phyloP scores from a whole-genome alignment of 2,329 filamentous ascomycete genomes.

The Orbilia ellipsospora region DNA sequence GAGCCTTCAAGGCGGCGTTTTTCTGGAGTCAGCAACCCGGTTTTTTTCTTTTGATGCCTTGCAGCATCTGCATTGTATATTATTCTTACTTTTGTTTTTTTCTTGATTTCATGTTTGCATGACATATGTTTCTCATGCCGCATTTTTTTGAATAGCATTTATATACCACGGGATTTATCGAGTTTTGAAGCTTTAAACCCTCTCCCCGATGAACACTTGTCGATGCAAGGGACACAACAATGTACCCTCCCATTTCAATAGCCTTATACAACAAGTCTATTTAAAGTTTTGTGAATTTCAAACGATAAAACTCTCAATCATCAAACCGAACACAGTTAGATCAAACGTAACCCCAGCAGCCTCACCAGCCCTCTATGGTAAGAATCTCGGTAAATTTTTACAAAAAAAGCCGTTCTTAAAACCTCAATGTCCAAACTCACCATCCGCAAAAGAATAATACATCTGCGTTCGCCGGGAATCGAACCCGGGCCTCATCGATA shows the following conservation, averaged over 20 bases:
- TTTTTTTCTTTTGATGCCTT: neutral
- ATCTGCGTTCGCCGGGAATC: slow-evolving; percentile 54
- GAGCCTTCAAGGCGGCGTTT: neutral
- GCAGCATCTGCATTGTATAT: slow-evolving; percentile 4
- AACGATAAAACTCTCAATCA: no score
- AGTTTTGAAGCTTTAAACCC: neutral
- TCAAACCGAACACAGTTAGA: no score
- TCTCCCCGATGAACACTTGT: no score
- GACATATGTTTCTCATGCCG: neutral
- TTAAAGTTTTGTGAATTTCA: no score
- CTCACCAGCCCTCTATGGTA: no score
- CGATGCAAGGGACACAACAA: no score
- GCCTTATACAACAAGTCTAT: no score
- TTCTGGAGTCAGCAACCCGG: neutral
- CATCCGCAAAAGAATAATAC: slow-evolving; percentile 7
- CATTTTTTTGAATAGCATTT: slow-evolving; percentile 13
- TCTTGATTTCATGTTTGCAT: neutral
- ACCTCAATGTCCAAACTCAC: no score
- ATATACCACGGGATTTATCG: slow-evolving; percentile 26
- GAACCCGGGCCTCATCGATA: slow-evolving; percentile 53
- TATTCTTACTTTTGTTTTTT: slow-evolving; percentile 7
- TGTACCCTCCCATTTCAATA: no score
- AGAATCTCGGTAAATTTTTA: no score
- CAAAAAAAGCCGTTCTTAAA: no score
- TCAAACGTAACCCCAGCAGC: no score